Base-by-base conservation (phyloP, 2,329 filamentous ascomycete species). In the Microdochium trichocladiopsis region DNA sequence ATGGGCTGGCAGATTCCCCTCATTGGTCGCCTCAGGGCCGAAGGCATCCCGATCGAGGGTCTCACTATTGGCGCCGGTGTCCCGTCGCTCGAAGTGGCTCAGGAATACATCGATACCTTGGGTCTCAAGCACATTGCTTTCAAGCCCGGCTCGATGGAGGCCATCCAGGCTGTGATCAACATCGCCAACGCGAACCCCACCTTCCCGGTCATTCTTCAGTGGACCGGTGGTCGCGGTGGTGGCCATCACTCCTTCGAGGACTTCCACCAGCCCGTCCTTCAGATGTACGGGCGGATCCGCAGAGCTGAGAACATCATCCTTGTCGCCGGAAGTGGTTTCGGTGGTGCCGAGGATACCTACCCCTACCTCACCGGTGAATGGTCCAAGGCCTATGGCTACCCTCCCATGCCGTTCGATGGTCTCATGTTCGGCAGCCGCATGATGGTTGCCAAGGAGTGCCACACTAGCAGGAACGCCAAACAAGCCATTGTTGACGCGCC, bases 161-260 rank as follows among this genome's bases (percentile, higher is more conserved):
- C 88, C 2, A 95, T 96, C 56, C 90, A 96, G 67, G 77, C 87
- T 28, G 89, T 95, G 54, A 87, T 96, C 71, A 94, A 95, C 70
- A 92, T 96, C 63, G 91, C 92, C 58, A 94, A 89, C 72, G 89
- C 90, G n/a, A 94, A 96, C 68, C 91, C 92, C 2, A 86, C 82
- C 25, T 96, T 96, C 78, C 92, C 92, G n/a, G 82, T 96, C 50
- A 84, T 96, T 51, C 75, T 96, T 56, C 92, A 96, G 72, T 96
- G 92, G 92, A 96, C 92, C 55, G 92, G 92, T 66, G 92, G 92
- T 41, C 87, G 92, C 71, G 92, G 91, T 59, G 92, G 92, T 74
- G 92, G 92, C 53, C 92, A 96, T 69, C 92, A 96, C 74, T 96
- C 91, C 1, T 95, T 86, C 57, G 92, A 96, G 68, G 92, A 96